Evolutionary conservation across 495 filamentous ascomycete genomes (phyloP), one percentile per base, ranked within the genome.

Genomic region (Penicillium angulare): DNA sequence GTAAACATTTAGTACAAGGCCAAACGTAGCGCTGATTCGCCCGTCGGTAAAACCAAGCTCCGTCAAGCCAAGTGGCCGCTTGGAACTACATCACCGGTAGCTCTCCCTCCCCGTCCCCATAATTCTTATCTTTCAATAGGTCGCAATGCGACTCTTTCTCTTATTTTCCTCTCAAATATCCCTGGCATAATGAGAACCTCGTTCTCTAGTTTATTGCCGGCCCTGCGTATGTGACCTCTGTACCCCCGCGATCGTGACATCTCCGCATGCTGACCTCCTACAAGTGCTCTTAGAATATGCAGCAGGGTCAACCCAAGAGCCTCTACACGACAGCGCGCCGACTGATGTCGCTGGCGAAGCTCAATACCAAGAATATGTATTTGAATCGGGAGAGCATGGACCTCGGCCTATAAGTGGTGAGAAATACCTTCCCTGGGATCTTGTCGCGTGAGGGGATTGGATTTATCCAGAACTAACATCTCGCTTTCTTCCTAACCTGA

Each of bases 11-110:
- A n/a, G n/a, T n/a, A n/a, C n/a, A n/a, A n/a, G n/a, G n/a, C n/a
- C n/a, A n/a, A n/a, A n/a, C 22, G 22, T 53, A 56, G 51, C 50
- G 51, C 40, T 64, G 57, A 57, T 61, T 58, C 39, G 58, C 55
- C 51, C 12, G 8, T 67, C 66, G 69, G 69, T 53, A 59, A 64
- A 74, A 74, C 65, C 60, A 71, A 70, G 52, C 66, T 68, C 69
- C 67, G 71, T 67, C 57, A 59, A 61, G 69, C 65, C 71, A 75
- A 67, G 71, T 75, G 71, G 69, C 71, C 69, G 59, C 61, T 67
- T 61, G 47, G 47, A 50, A 59, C 52, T 50, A 58, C 53, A 57
- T 64, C 55, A 64, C 50, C 48, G n/a, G n/a, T n/a, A n/a, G 34
- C 34, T 34, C 52, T 50, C 49, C 36, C 40, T 16, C 15, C 35